Base-by-base conservation (phyloP, 2,329 filamentous ascomycete genomes). In the Diaporthe longicolla region DNA sequence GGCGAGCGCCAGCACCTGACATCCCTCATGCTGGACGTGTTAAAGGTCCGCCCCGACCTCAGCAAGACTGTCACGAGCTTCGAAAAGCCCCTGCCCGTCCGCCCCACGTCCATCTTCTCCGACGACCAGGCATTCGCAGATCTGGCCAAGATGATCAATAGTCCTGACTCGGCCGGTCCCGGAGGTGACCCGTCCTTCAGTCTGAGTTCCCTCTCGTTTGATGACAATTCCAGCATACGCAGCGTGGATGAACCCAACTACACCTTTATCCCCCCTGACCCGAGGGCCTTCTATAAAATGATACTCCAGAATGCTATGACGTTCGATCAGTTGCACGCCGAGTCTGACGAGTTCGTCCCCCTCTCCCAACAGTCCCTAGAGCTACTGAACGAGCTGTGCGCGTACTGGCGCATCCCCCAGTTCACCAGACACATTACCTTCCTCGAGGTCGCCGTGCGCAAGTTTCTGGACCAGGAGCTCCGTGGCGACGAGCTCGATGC, bases 11-110 rank as follows among this genome's bases (percentile, higher is more conserved):
- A 93, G 17, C 94, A 97, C 78, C 86, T 99, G 55, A 97, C 95
- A 8, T 94, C 97, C 78, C 95, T 98, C 91, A 97, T 99, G 88
- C 88, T 97, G 78, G 94, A 95, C 50, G 94, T 99, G 76, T 87
- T 98, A 54, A 95, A 94, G 75, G 93, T 93, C 8, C 95, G 94
- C 78, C 96, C 95, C 5, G 93, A 96, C 77, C 87, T 98, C 70
- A 93, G 95, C 66, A 97, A 95, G 81, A 93, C 89, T 76, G 92
- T 93, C 5, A 89, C 92, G 1, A 85, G 86, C 40, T 84, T 87
- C 29, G 89, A 91, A 63, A 91, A 89, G 79, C 82, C 87, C 17
- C 85, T 94, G 68, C 91, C 91, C 87, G 87, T 79, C 76, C 88
- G 82, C 50, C 87, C 83, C 72, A 84, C 80, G 74, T 89, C 84